Percentiles rank a stretch among this genome's conserved stretches.
phyloP scores from a whole-genome alignment of 2,329 filamentous ascomycete genomes.

The Penicillium sp. region DNA sequence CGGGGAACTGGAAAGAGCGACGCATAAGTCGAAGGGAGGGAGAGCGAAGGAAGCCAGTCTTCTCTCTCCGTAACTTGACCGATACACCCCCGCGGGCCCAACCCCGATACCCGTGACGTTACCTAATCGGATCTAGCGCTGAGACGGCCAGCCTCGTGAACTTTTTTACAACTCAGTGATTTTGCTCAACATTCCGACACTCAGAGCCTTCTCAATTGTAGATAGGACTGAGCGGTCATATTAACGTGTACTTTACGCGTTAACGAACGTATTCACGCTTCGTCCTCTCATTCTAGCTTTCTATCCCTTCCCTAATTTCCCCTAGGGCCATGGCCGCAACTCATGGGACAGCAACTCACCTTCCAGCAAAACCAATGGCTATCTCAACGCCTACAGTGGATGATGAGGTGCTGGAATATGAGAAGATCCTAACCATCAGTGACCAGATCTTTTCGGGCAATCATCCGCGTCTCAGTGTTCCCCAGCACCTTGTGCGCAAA shows the following conservation, averaged over 20 bases:
- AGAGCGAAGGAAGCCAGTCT: background rate
- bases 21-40: slow-evolving; percentile 14
- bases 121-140: slow-evolving; percentile 18
- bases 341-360: slow-evolving; percentile 30
- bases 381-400: slow-evolving; percentile 37
- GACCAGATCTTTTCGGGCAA: slow-evolving; percentile 76
- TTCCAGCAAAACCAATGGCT: slow-evolving; percentile 31
- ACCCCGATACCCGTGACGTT: slow-evolving; percentile 10
- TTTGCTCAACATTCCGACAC: slow-evolving; percentile 11
- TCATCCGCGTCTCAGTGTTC: slow-evolving; percentile 56
- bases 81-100: too few species aligned
- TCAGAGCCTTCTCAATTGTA: slow-evolving; percentile 5
- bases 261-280: background rate
- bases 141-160: slow-evolving; percentile 11
- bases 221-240: slow-evolving; percentile 6
- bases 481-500: slow-evolving; percentile 50
- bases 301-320: slow-evolving; percentile 12
- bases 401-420: slow-evolving; percentile 65
- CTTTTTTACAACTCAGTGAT: slow-evolving; percentile 5
- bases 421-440: slow-evolving; percentile 74
- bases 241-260: background rate
- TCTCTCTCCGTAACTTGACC: background rate
- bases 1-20: slow-evolving; percentile 12
- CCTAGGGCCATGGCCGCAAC: slow-evolving; percentile 31
- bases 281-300: slow-evolving; percentile 8